A percentile compares a stretch with the other conserved stretches of the same genome.
These are phyloP conservation scores for Fusarium sambucinum DNA, from an alignment of 2,329 filamentous ascomycete species.

Conservation along the genomic window DNA sequence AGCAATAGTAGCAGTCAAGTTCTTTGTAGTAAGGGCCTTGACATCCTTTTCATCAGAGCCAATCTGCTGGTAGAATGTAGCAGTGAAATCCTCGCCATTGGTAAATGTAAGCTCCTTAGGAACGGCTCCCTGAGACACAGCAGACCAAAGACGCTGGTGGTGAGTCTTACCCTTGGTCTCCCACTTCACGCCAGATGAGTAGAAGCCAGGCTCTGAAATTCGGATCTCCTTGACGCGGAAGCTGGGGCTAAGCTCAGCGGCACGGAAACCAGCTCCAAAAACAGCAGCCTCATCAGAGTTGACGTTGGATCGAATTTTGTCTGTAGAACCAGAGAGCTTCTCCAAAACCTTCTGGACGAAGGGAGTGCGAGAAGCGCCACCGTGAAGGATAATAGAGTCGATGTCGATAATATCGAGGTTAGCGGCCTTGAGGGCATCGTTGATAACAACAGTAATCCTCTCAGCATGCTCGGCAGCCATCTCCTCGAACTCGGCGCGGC, in stretches of 20 bases:
- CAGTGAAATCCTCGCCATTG: conserved; percentile 83
- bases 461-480: conserved; percentile 76
- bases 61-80: conserved; percentile 83
- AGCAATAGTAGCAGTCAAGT: conserved; percentile 85
- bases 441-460: conserved; percentile 76
- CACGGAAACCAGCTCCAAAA: conserved; percentile 95
- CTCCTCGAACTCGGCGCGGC: conserved; percentile 82
- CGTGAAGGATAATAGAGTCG: conserved; percentile 92
- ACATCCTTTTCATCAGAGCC: conserved; percentile 70
- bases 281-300: conserved; percentile 97
- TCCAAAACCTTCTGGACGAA: conserved; percentile 94
- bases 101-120: conserved; percentile 88
- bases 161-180: conserved; percentile 74
- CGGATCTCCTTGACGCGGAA: conserved; percentile 99
- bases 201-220: conserved; percentile 80
- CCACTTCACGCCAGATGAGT: conserved; percentile 82
- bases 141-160: conserved; percentile 85
- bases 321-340: conserved; percentile 74
- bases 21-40: conserved; percentile 78
- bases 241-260: conserved; percentile 89
- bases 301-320: conserved; percentile 91
- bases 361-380: conserved; percentile 88
- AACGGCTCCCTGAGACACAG: conserved; percentile 79
- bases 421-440: conserved; percentile 79
- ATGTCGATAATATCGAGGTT: conserved; percentile 80